Evolutionary conservation across 2,329 filamentous ascomycete genomes (phyloP).

Genomic region (Thermothelomyces thermophilus): DNA sequence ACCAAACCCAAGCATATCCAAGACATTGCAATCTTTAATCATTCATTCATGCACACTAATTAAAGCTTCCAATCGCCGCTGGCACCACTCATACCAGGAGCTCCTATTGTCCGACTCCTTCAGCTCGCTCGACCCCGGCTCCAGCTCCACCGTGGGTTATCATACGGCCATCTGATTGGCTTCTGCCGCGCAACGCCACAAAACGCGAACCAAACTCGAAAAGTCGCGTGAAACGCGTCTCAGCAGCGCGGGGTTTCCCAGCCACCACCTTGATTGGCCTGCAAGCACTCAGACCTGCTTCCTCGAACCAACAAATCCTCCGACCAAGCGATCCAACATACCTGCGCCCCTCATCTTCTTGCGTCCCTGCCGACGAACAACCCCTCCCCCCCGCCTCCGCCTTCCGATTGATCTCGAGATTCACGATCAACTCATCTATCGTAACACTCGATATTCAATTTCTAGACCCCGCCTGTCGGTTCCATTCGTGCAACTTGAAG

Average conservation of each 20-base stretch:
- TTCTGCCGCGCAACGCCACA: background rate
- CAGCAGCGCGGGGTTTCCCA: conserved; percentile 16
- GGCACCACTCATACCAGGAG: too few relatives aligned
- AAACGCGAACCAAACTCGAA: conserved; percentile 18
- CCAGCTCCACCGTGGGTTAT: too few relatives aligned
- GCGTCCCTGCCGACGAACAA: background rate
- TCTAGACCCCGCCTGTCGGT: background rate
- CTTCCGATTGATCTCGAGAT: too few relatives aligned
- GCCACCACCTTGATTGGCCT: conserved; percentile 14
- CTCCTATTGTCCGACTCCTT: too few relatives aligned
- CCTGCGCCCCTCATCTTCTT: background rate
- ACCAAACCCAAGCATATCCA: too few relatives aligned
- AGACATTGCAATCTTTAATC: too few relatives aligned
- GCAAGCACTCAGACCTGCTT: background rate
- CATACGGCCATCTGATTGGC: background rate
- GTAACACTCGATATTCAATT: conserved; percentile 6
- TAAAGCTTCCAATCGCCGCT: too few relatives aligned
- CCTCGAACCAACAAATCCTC: conserved; percentile 3
- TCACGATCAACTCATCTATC: background rate
- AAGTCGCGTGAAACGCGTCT: conserved; percentile 16
- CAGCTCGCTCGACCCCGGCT: too few relatives aligned
- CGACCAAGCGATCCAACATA: background rate
- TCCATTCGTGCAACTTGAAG: background rate
- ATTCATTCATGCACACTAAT: too few relatives aligned
- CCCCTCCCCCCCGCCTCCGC: too few relatives aligned